Percentiles rank a stretch among this genome's conserved stretches.
These are phyloP conservation scores for Teratosphaeria epicoccoides DNA, from an alignment of 2,329 filamentous ascomycete species.

Conservation along the genomic window DNA sequence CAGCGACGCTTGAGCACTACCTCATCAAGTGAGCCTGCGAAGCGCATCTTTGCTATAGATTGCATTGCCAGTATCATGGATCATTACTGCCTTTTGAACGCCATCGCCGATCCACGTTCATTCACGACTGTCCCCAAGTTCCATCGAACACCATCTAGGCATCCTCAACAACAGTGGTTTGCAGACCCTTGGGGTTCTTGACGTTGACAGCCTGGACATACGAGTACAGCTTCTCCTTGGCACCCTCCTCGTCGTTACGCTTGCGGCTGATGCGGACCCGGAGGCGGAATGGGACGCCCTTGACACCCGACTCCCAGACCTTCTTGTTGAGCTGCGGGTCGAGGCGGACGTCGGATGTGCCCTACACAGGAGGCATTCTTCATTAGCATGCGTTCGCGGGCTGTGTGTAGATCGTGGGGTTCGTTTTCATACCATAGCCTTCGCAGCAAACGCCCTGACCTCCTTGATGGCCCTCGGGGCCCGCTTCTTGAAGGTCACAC, in stretches of 20 bases:
- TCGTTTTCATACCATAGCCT: constrained; percentile 76
- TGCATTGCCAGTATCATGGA: neutral
- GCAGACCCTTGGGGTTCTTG: constrained; percentile 96
- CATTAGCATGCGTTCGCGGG: constrained; percentile 2
- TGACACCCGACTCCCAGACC: constrained; percentile 98
- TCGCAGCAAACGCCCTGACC: constrained; percentile 86
- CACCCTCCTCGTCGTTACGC: constrained; percentile 99
- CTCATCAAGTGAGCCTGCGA: neutral
- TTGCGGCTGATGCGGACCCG: constrained; percentile 98
- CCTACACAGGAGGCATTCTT: constrained; percentile 45
- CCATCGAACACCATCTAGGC: constrained; percentile 31
- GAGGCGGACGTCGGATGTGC: constrained; percentile 91
- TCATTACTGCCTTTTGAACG: neutral
- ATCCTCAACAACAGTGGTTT: constrained; percentile 75
- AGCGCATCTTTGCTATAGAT: neutral
- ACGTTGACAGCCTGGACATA: constrained; percentile 99
- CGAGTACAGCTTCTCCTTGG: constrained; percentile 99
- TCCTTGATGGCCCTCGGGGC: constrained; percentile 98
- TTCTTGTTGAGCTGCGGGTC: constrained; percentile 99
- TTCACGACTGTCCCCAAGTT: neutral
- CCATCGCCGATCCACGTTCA: neutral
- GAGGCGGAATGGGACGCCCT: constrained; percentile 95
- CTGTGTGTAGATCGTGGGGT: no score
- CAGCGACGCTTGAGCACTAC: neutral
- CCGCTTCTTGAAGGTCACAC: constrained; percentile 98